Conservation (phyloP, 2,329 filamentous ascomycete species). For the Stachybotrys chlorohalonatus region DNA sequence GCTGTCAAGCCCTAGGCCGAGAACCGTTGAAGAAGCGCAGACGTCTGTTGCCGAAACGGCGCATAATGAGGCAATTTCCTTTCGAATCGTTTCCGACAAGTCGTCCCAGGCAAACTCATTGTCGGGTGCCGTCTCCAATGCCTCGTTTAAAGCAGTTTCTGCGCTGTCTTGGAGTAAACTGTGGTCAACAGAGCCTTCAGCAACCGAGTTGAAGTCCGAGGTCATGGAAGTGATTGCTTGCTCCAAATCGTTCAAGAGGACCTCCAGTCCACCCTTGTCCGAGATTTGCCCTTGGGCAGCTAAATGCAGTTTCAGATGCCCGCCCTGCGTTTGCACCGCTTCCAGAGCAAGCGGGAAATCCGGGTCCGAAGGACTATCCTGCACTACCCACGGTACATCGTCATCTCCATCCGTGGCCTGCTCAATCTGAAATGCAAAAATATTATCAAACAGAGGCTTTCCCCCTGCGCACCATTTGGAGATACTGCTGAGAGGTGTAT, state of each 20-base stretch:
- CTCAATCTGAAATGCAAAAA: slow-evolving; percentile 72
- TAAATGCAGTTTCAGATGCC: slow-evolving; percentile 45
- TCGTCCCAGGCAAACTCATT: slow-evolving; percentile 48
- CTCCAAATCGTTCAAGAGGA: slow-evolving; percentile 28
- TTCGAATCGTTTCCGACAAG: slow-evolving; percentile 42
- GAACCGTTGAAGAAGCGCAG: slow-evolving; percentile 52
- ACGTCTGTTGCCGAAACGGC: slow-evolving; percentile 42
- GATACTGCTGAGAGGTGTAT: slow-evolving; percentile 66
- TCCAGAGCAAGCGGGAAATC: slow-evolving; percentile 78
- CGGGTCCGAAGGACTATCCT: slow-evolving; percentile 37
- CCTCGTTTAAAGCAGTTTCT: neutral
- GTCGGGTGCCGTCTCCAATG: neutral
- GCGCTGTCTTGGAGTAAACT: neutral
- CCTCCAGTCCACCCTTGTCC: slow-evolving; percentile 16
- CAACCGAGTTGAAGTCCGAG: slow-evolving; percentile 4
- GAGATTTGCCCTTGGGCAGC: slow-evolving; percentile 42
- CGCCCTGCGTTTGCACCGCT: slow-evolving; percentile 42
- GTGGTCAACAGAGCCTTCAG: slow-evolving; percentile 2
- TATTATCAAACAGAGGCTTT: slow-evolving; percentile 61
- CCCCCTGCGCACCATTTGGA: slow-evolving; percentile 65
- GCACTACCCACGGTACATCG: slow-evolving; percentile 42
- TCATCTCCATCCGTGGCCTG: slow-evolving; percentile 13
- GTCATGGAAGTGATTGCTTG: slow-evolving; percentile 6
- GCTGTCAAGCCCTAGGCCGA: slow-evolving; percentile 82
- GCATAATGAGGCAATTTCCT: slow-evolving; percentile 56